Percentiles rank a stretch among this genome's conserved stretches.
phyloP scores from a whole-genome alignment of 208 protist species.

The Phytomonas sp. region DNA sequence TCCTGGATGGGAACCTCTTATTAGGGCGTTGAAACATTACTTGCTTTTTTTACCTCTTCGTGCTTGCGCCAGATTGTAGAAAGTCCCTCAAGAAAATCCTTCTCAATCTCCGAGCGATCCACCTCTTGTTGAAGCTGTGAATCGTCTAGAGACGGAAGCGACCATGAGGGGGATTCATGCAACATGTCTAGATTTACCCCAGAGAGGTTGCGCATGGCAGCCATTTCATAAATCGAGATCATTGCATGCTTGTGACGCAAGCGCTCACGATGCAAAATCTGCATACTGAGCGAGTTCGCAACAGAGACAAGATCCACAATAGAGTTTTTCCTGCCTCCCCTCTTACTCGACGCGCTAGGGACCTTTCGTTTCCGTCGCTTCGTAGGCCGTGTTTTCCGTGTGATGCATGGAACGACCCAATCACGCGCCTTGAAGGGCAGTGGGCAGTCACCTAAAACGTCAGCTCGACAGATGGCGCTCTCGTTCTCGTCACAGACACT shows the following conservation, averaged over 20 bases:
- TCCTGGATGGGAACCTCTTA: too few relatives aligned
- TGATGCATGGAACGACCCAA: slow-evolving; percentile 32
- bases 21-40: too few relatives aligned
- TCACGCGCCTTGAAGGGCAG: slow-evolving; percentile 77
- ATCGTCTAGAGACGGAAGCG: background rate
- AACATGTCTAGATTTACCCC: background rate
- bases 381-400: background rate
- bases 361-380: background rate
- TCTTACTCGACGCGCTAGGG: background rate
- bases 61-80: background rate
- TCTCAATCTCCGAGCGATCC: background rate
- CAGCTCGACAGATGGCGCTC: slow-evolving; percentile 28
- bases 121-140: slow-evolving; percentile 3
- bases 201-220: slow-evolving; percentile 21
- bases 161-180: background rate
- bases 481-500: slow-evolving; percentile 55
- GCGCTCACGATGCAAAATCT: slow-evolving; percentile 39
- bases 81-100: background rate
- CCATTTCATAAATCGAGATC: slow-evolving; percentile 49
- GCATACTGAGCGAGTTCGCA: slow-evolving; percentile 18
- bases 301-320: background rate
- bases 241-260: slow-evolving; percentile 39
- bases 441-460: slow-evolving; percentile 67
- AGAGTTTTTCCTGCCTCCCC: background rate
- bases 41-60: background rate